phyloP scores from a whole-genome alignment of 495 filamentous ascomycete species.

The Lepidopterella palustris region DNA sequence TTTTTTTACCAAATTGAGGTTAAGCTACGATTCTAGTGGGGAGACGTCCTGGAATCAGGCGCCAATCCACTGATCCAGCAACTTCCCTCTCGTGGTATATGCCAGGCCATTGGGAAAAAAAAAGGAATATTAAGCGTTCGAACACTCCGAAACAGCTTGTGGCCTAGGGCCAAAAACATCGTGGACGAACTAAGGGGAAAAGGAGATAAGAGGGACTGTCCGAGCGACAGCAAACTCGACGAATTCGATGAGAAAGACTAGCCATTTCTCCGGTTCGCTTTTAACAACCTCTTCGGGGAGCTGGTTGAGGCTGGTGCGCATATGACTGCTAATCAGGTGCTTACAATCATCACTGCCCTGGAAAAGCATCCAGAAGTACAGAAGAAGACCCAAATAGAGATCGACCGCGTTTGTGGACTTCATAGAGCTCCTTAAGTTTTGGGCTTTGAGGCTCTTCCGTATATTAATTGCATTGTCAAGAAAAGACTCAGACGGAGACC shows the following conservation, averaged over 20 bases:
- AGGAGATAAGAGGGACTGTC: neutral
- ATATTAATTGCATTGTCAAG: neutral
- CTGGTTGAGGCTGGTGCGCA: neutral
- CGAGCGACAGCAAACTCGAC: neutral
- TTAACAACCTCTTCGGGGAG: neutral
- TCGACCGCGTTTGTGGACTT: neutral
- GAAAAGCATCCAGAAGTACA: neutral
- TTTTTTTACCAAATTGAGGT: neutral
- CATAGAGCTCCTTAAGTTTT: neutral
- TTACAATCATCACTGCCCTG: neutral
- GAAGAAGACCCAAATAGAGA: neutral
- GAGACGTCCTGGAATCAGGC: neutral
- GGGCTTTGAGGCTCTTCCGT: neutral
- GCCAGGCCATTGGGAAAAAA: neutral
- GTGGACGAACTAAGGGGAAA: neutral
- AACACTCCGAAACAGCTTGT: neutral
- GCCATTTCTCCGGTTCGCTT: neutral
- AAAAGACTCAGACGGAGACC: neutral
- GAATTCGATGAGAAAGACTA: neutral
- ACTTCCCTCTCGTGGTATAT: neutral
- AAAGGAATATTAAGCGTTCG: neutral
- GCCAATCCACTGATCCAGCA: neutral
- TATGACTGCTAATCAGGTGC: neutral
- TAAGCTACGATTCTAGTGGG: neutral
- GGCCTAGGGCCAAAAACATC: neutral